Percentiles rank a stretch among this genome's conserved stretches.
Conservation (phyloP, 305 asterid genomes). For the Fraxinus baroniana region DNA sequence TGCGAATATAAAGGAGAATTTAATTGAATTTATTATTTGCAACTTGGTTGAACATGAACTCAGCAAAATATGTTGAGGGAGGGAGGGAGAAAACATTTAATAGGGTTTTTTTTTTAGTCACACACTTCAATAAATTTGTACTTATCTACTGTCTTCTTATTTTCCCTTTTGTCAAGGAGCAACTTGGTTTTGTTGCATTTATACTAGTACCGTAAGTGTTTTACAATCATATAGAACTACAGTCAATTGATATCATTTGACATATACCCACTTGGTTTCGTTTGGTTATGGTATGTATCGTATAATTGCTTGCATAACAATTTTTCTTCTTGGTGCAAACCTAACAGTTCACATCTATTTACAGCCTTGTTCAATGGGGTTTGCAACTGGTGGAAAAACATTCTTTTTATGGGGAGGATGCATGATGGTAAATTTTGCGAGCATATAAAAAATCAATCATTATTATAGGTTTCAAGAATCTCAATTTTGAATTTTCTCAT, state of each 20-base stretch:
- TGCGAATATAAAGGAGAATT: neutral
- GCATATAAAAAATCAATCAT: conserved; percentile 16
- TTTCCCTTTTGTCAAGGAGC: neutral
- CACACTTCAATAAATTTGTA: neutral
- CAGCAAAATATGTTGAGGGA: neutral
- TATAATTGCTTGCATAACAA: conserved; percentile 9
- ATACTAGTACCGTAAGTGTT: neutral
- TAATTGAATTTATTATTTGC: neutral
- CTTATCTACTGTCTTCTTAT: neutral
- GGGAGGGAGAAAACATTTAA: neutral
- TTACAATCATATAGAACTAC: neutral
- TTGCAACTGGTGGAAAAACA: conserved; percentile 97
- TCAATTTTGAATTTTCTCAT: conserved; percentile 17
- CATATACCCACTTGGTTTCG: conserved; percentile 1
- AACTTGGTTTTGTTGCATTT: neutral
- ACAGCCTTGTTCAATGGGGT: conserved; percentile 99
- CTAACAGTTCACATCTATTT: conserved; percentile 24
- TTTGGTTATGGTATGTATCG: conserved; percentile 14
- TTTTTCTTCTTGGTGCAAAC: conserved; percentile 5
- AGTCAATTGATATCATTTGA: neutral
- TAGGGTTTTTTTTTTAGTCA: neutral
- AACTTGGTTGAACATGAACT: conserved; percentile 6
- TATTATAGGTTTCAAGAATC: conserved; percentile 13
- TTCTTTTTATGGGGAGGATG: conserved; percentile 99
- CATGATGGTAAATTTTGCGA: conserved; percentile 78